Percentiles rank a stretch among this genome's conserved stretches.
These are phyloP conservation scores for Teunomyces lycoperdinae DNA, from an alignment of 805 yeast genomes.

Conservation along the genomic window DNA sequence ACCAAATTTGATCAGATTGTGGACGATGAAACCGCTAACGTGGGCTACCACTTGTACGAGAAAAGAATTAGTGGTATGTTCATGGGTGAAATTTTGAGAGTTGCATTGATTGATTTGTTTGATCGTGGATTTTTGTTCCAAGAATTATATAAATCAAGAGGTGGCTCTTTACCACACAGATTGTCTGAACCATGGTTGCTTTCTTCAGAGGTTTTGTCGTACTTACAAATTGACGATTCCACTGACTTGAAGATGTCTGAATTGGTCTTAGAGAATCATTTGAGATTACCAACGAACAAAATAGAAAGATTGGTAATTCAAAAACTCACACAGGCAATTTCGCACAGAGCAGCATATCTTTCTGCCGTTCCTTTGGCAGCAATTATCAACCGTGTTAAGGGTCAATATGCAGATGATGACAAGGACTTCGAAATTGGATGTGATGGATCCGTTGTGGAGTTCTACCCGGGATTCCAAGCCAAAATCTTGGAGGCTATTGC, in stretches of 20 bases:
- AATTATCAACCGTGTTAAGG: slow-evolving; percentile 66
- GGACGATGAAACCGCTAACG: slow-evolving; percentile 73
- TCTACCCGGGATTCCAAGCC: slow-evolving; percentile 85
- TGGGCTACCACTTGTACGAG: slow-evolving; percentile 88
- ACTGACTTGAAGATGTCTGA: slow-evolving; percentile 69
- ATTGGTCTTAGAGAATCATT: slow-evolving; percentile 59
- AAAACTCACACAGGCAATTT: slow-evolving; percentile 69
- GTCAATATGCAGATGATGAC: slow-evolving; percentile 44
- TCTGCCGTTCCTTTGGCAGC: slow-evolving; percentile 91
- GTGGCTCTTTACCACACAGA: slow-evolving; percentile 55
- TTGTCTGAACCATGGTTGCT: slow-evolving; percentile 73
- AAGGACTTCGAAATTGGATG: slow-evolving; percentile 89
- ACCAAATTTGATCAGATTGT: slow-evolving; percentile 74
- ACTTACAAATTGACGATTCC: slow-evolving; percentile 82
- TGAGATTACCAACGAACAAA: slow-evolving; percentile 64
- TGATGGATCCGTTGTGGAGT: slow-evolving; percentile 93
- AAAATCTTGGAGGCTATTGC: slow-evolving; percentile 77
- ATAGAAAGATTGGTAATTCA: slow-evolving; percentile 77
- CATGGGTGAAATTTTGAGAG: slow-evolving; percentile 84
- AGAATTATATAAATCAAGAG: slow-evolving; percentile 45
- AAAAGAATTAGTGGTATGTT: slow-evolving; percentile 92
- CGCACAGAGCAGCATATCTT: slow-evolving; percentile 85
- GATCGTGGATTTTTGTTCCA: slow-evolving; percentile 54
- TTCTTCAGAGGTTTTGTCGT: slow-evolving; percentile 80
- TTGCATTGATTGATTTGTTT: slow-evolving; percentile 66